These are phyloP conservation scores for Saturnispora diversa DNA, from an alignment of 805 yeast genomes.

Conservation along the genomic window DNA sequence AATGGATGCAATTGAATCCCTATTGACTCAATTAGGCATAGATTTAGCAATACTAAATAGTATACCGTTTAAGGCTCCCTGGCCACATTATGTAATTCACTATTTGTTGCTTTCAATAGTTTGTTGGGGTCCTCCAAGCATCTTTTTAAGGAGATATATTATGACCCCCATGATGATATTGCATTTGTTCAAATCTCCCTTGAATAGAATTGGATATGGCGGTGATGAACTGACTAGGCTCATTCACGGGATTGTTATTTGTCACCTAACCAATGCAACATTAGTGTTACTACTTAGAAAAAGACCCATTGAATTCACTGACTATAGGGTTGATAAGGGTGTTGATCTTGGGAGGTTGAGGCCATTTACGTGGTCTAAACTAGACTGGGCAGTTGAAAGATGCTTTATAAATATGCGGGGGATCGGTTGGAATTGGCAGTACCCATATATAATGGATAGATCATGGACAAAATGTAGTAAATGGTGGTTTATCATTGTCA, in stretches of 20 bases:
- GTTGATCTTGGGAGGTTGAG: slow-evolving; percentile 4
- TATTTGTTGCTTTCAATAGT: slow-evolving; percentile 1
- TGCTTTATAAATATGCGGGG: slow-evolving; percentile 14
- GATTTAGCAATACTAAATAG: too few relatives aligned
- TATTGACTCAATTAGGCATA: too few relatives aligned
- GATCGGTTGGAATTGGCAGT: slow-evolving; percentile 14
- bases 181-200: slow-evolving; percentile 10
- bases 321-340: slow-evolving; percentile 4
- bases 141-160: not conserved
- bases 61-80: slow-evolving; percentile 3
- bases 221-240: slow-evolving; percentile 2
- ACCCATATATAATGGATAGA: not conserved
- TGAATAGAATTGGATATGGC: not conserved
- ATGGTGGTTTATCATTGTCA: slow-evolving; percentile 10
- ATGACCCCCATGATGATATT: not conserved
- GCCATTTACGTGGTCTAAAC: slow-evolving; percentile 3
- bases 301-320: slow-evolving; percentile 9
- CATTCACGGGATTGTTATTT: slow-evolving; percentile 1
- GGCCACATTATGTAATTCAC: slow-evolving; percentile 7
- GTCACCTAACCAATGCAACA: slow-evolving; percentile 4
- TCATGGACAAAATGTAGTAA: slow-evolving; percentile 1
- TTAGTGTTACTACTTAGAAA: slow-evolving; percentile 3
- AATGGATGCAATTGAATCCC: not conserved
- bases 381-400: slow-evolving; percentile 10
- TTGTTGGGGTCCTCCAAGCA: slow-evolving; percentile 1